These are phyloP conservation scores for Onygenales sp. DNA, from an alignment of 2,329 filamentous ascomycete species.

Conservation along the genomic window DNA sequence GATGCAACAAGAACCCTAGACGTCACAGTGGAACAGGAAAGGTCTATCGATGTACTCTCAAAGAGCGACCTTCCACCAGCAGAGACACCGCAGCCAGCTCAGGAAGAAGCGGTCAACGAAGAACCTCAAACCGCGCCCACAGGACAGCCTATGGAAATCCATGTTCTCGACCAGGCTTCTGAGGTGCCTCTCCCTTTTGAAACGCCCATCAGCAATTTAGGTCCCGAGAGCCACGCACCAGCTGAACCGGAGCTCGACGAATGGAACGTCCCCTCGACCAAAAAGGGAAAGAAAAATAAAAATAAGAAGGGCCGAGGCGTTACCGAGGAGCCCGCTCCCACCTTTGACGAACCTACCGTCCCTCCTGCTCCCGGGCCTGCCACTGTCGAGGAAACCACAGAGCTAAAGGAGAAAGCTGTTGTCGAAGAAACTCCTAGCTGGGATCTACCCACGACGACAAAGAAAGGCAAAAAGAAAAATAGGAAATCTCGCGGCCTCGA, in stretches of 20 bases:
- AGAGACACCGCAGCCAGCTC: not conserved
- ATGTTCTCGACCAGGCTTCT: no score
- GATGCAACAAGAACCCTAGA: not conserved
- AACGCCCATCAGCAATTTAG: not conserved
- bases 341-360: not conserved
- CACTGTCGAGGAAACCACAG: not conserved
- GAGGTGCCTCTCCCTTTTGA: not conserved
- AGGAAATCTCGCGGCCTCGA: constrained; percentile 7
- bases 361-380: not conserved
- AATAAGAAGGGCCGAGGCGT: not conserved
- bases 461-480: constrained; percentile 12
- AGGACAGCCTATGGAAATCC: no score
- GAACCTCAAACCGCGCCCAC: no score
- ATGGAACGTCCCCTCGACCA: not conserved
- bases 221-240: not conserved
- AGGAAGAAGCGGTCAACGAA: no score
- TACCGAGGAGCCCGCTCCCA: not conserved
- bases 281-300: not conserved
- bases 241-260: not conserved
- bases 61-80: not conserved
- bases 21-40: not conserved
- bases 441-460: not conserved
- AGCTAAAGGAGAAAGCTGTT: not conserved
- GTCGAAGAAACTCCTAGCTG: not conserved
- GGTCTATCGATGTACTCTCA: not conserved